A percentile compares a stretch with the other conserved stretches of the same genome.
phyloP scores from a whole-genome alignment of 768 basidiomycete genomes.

The Mycena filopes region DNA sequence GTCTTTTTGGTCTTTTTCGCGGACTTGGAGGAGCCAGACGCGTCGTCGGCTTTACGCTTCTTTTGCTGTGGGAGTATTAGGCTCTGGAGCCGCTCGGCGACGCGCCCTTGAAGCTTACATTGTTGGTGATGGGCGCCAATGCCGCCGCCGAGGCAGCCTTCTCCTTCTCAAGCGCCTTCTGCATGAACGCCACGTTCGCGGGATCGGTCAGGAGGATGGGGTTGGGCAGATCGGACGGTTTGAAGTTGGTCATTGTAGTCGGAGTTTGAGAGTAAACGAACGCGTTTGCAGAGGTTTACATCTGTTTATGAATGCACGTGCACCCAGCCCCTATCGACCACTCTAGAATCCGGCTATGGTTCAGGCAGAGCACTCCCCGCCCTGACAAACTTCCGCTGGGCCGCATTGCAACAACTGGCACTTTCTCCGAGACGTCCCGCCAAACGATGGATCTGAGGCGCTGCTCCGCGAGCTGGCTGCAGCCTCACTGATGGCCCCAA shows the following conservation, averaged over 20 bases:
- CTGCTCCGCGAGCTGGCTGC: too few relatives aligned
- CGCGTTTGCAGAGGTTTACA: neutral
- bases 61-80: neutral
- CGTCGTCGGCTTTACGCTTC: conserved; percentile 14
- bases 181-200: conserved; percentile 13
- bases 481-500: too few relatives aligned
- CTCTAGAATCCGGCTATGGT: too few relatives aligned
- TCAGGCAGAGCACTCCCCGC: too few relatives aligned
- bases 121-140: conserved; percentile 2
- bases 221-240: conserved; percentile 8
- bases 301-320: too few relatives aligned
- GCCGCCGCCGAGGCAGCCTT: neutral
- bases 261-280: neutral
- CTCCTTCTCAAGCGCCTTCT: neutral
- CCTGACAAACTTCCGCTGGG: too few relatives aligned
- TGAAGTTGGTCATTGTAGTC: conserved; percentile 9
- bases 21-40: neutral
- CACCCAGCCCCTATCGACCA: too few relatives aligned
- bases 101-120: neutral
- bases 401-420: too few relatives aligned
- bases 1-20: neutral
- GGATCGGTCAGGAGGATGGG: conserved; percentile 15
- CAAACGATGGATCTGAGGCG: too few relatives aligned
- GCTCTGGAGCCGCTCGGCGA: neutral
- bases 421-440: too few relatives aligned